Percentiles rank a stretch among this genome's conserved stretches.
phyloP scores from a whole-genome alignment of 1,284 basidiomycete species.

The Tilletiaria anomala region DNA sequence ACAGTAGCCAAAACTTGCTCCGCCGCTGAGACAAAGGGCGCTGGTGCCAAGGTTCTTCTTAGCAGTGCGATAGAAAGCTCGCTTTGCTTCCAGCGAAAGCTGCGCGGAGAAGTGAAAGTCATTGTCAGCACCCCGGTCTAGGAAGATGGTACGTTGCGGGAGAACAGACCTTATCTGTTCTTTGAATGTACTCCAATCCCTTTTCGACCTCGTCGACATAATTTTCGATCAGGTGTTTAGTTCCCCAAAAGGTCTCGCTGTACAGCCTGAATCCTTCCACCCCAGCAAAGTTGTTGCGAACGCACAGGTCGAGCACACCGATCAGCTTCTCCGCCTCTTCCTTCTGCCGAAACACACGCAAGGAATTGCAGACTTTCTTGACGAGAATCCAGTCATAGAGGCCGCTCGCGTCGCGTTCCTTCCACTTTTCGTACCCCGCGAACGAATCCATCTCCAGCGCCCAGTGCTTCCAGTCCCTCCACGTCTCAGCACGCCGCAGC shows the following conservation, averaged over 20 bases:
- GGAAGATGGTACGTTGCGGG: not conserved
- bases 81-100: conserved; percentile 73
- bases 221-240: conserved; percentile 31
- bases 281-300: conserved; percentile 86
- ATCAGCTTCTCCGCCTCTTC: conserved; percentile 58
- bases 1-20: conserved; percentile 81
- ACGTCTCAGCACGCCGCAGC: conserved; percentile 59
- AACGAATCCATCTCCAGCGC: conserved; percentile 53
- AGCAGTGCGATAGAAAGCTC: conserved; percentile 73
- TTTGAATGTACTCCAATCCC: conserved; percentile 3
- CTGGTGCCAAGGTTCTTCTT: conserved; percentile 78
- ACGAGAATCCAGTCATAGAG: conserved; percentile 38
- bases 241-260: conserved; percentile 54
- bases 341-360: conserved; percentile 35
- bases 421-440: conserved; percentile 29
- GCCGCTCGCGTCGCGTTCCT: conserved; percentile 24
- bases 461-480: conserved; percentile 71
- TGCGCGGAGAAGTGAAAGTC: conserved; percentile 19
- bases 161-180: conserved; percentile 23
- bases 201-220: conserved; percentile 26
- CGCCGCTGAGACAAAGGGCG: conserved; percentile 83
- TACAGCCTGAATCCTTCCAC: conserved; percentile 79
- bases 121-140: no score
- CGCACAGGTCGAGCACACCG: conserved; percentile 77
- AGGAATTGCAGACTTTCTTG: conserved; percentile 26